Evolutionary conservation across 164 flowering plant species (phyloP), one percentile per base, ranked within the genome.

Genomic region (Umbilicus rupestris): DNA sequence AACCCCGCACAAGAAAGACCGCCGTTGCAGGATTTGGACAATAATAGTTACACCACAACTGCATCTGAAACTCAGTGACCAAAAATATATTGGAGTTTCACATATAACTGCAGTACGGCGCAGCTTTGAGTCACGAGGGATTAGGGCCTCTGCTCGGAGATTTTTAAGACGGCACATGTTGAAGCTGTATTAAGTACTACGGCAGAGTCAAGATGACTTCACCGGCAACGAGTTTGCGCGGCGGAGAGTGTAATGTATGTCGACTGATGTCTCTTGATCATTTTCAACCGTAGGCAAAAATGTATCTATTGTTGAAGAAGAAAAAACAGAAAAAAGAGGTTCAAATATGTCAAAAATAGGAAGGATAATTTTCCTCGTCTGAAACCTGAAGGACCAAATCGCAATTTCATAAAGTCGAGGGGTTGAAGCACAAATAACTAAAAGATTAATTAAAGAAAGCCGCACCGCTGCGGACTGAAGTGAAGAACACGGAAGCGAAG

Each of bases 11-110:
- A 74, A 70, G 73, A 66, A 80, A 39, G 77, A 83, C 73, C 68
- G 81, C 50, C 52, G 87, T 79, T 66, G 81, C 74, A 70, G 98
- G 96, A 60, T 90, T 90, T 80, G 97, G 96, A 58, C 74, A 76
- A 72, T 67, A 80, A 63, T 83, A 55, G 33, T 11, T 28, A 5
- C 24, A 52, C 8, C 58, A n/a, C 33, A 10, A n/a, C 1, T 41
- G 44, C 44, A 41, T 41, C 44, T 9, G 44, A 9, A 41, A 9
- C 44, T 41, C 44, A 10, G 10, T 41, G 44, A 41, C 44, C 6
- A 41, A 41, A 2, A 35, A 41, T 41, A 41, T 12, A 14, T 2
- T 0, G 5, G 12, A 41, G 44, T 41, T 41, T 41, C 44, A 9
- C 7, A 41, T 2, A 41, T 14, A 9, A 10, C 37, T 35, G 44